Conservation (phyloP, 208 protist species). For the Endotrypanum monterogeii region DNA sequence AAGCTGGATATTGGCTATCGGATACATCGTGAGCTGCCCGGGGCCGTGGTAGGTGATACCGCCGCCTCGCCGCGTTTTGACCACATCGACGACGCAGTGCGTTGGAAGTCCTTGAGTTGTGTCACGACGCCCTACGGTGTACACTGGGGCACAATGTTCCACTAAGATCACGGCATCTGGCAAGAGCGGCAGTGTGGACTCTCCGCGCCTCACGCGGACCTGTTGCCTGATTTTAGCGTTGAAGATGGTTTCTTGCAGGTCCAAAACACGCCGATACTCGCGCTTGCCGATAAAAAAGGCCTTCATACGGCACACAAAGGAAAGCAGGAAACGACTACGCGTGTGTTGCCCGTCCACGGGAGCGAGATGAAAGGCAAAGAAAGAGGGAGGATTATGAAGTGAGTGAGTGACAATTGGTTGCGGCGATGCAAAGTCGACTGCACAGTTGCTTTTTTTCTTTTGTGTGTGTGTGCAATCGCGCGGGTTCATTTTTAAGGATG, state of each 20-base stretch:
- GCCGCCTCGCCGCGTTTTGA: constrained; percentile 77
- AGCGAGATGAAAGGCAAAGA: neutral
- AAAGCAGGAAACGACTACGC: too few relatives aligned
- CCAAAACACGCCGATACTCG: constrained; percentile 54
- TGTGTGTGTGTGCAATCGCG: neutral
- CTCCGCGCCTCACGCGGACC: constrained; percentile 36
- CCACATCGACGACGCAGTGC: constrained; percentile 46
- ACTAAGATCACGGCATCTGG: constrained; percentile 69
- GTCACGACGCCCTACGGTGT: constrained; percentile 88
- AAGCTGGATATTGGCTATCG: constrained; percentile 75
- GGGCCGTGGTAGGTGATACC: constrained; percentile 89
- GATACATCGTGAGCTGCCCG: constrained; percentile 89
- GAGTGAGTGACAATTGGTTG: neutral
- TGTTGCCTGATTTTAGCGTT: constrained; percentile 67
- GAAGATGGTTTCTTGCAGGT: constrained; percentile 77
- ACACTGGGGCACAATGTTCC: constrained; percentile 79
- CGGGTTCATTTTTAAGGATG: neutral
- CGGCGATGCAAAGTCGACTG: neutral
- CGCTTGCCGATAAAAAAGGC: constrained; percentile 68
- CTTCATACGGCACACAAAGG: constrained; percentile 37
- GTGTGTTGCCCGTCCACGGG: neutral
- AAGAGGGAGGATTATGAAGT: neutral
- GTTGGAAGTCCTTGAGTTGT: constrained; percentile 56
- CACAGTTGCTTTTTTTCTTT: neutral
- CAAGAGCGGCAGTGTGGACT: constrained; percentile 32